Conservation (phyloP, 129 eudicot species). For the Saussurea involucrata region DNA sequence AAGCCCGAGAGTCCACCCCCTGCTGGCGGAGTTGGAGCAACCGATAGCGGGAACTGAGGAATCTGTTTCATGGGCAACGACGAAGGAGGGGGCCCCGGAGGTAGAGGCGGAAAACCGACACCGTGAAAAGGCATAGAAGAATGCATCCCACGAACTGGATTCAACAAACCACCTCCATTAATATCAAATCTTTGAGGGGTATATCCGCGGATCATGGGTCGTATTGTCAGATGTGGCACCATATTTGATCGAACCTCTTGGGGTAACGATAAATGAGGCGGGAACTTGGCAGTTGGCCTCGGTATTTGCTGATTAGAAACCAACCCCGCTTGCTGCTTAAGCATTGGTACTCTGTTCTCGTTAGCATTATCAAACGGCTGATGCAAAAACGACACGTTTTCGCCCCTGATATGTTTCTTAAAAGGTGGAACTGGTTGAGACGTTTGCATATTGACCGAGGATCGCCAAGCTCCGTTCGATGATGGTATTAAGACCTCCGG, state of each 20-base stretch:
- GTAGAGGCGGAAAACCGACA: constrained; percentile 39
- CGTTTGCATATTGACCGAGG: constrained; percentile 36
- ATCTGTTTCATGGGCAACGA: neutral
- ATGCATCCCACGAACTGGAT: constrained; percentile 41
- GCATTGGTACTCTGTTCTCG: constrained; percentile 25
- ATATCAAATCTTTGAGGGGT: constrained; percentile 40
- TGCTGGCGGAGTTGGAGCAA: constrained; percentile 35
- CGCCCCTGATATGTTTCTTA: constrained; percentile 39
- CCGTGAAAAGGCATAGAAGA: constrained; percentile 41
- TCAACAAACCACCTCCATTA: constrained; percentile 13
- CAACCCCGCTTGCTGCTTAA: constrained; percentile 9
- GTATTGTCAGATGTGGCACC: constrained; percentile 23
- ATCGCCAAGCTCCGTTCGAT: constrained; percentile 50
- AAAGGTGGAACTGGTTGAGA: constrained; percentile 39
- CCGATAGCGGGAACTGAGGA: constrained; percentile 37
- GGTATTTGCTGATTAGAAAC: constrained; percentile 17
- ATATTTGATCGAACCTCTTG: constrained; percentile 37
- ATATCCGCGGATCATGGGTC: constrained; percentile 44
- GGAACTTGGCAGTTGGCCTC: constrained; percentile 33
- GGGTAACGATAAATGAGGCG: constrained; percentile 18
- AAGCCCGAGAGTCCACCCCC: constrained; percentile 62
- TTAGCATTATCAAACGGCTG: constrained; percentile 22
- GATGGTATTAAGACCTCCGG: constrained; percentile 27
- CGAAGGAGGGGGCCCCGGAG: constrained; percentile 50
- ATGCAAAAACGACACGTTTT: constrained; percentile 25